A percentile compares a stretch with the other conserved stretches of the same genome.
phyloP scores from a whole-genome alignment of 805 yeast species.

The Yamadazyma endophytica region DNA sequence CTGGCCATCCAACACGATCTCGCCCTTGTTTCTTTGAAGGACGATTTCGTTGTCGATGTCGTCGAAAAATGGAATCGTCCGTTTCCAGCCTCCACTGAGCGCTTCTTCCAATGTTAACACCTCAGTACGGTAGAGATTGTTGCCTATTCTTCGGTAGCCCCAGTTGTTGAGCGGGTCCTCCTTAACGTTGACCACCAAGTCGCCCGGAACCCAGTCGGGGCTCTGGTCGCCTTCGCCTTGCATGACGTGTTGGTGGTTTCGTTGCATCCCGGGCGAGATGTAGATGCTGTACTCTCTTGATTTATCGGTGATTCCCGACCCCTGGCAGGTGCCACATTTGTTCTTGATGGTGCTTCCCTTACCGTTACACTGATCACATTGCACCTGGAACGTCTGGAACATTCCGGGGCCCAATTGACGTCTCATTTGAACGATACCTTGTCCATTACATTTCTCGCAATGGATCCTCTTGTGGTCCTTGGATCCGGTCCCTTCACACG shows the following conservation, averaged over 20 bases:
- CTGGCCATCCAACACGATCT: slow-evolving; percentile 58
- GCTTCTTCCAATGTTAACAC: slow-evolving; percentile 71
- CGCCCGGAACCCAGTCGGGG: slow-evolving; percentile 83
- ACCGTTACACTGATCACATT: slow-evolving; percentile 80
- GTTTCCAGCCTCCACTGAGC: slow-evolving; percentile 71
- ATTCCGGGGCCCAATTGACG: slow-evolving; percentile 86
- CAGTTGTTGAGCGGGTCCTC: slow-evolving; percentile 58
- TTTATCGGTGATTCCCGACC: slow-evolving; percentile 58
- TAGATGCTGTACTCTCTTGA: slow-evolving; percentile 55
- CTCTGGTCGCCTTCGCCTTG: slow-evolving; percentile 78
- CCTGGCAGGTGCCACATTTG: slow-evolving; percentile 68
- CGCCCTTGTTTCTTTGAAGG: slow-evolving; percentile 49
- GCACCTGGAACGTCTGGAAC: slow-evolving; percentile 77
- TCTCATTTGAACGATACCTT: slow-evolving; percentile 61
- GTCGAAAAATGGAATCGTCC: slow-evolving; percentile 66
- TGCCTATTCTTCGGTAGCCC: slow-evolving; percentile 83
- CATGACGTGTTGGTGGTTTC: slow-evolving; percentile 54
- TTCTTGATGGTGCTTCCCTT: slow-evolving; percentile 63
- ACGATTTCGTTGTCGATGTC: slow-evolving; percentile 42
- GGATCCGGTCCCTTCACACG: slow-evolving; percentile 83
- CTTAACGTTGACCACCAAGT: slow-evolving; percentile 55
- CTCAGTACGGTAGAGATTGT: slow-evolving; percentile 76
- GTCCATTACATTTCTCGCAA: slow-evolving; percentile 72
- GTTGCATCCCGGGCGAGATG: slow-evolving; percentile 65
- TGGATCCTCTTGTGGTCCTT: slow-evolving; percentile 65